phyloP scores from a whole-genome alignment of 768 basidiomycete species.

The Suillus decipiens region DNA sequence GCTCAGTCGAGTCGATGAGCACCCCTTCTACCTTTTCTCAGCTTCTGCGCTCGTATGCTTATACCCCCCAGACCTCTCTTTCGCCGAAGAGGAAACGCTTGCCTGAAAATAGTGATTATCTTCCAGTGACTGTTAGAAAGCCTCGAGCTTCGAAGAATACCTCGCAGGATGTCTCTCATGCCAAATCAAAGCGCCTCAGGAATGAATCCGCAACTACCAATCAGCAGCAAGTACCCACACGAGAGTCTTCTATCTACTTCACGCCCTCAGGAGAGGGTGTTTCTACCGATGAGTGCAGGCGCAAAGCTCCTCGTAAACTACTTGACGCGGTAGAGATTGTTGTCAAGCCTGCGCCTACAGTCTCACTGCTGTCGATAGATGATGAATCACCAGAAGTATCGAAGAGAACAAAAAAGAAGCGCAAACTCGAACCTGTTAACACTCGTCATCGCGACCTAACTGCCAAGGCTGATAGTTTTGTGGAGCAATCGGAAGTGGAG shows the following conservation, averaged over 20 bases:
- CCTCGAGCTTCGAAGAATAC: background rate
- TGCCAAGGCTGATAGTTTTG: slow-evolving; percentile 4
- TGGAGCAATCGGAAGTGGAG: background rate
- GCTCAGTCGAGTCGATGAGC: background rate
- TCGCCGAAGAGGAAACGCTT: background rate
- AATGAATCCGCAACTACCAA: background rate
- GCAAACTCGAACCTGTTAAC: background rate
- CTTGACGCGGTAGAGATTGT: slow-evolving; percentile 25
- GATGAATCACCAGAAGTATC: background rate
- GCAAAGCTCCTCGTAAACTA: slow-evolving; percentile 11
- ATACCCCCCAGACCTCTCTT: slow-evolving; percentile 16
- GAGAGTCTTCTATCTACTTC: slow-evolving; percentile 1
- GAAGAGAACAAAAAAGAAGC: background rate
- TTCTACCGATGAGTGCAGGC: background rate
- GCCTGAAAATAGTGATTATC: background rate
- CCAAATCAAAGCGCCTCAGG: background rate
- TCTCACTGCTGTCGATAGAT: background rate
- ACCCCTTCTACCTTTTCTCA: slow-evolving; percentile 4
- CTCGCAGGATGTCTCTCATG: slow-evolving; percentile 7
- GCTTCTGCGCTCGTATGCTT: slow-evolving; percentile 18
- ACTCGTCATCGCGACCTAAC: background rate
- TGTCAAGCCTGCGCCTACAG: background rate
- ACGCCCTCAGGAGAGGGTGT: background rate
- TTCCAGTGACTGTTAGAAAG: slow-evolving; percentile 2
- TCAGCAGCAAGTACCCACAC: background rate